Conservation (phyloP, 805 yeast genomes). For the Saturnispora sanitii region DNA sequence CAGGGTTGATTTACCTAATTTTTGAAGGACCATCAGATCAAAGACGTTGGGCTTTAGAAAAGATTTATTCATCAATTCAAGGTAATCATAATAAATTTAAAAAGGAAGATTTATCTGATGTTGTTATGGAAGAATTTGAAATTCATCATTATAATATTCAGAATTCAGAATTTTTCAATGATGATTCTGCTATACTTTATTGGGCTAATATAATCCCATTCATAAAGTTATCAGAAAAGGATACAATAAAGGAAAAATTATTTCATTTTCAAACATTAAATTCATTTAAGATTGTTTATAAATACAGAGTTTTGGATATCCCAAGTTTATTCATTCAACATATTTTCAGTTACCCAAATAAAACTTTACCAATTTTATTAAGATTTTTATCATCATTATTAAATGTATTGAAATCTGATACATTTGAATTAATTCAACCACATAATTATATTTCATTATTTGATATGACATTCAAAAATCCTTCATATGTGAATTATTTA, state of each 20-base stretch:
- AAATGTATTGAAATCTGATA: conserved; percentile 30
- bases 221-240: conserved; percentile 27
- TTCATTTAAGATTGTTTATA: conserved; percentile 16
- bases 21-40: conserved; percentile 44
- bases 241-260: conserved; percentile 26
- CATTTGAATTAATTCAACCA: conserved; percentile 51
- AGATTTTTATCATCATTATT: conserved; percentile 40
- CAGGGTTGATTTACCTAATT: conserved; percentile 46
- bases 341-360: conserved; percentile 38
- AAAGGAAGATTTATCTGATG: conserved; percentile 23
- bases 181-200: conserved; percentile 32
- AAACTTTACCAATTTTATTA: conserved; percentile 47
- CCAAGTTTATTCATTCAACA: conserved; percentile 39
- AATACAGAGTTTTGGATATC: conserved; percentile 28
- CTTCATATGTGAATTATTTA: conserved; percentile 34
- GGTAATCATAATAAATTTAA: conserved; percentile 14
- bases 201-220: conserved; percentile 37
- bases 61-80: conserved; percentile 22
- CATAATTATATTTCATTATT: conserved; percentile 43
- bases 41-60: conserved; percentile 37
- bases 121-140: conserved; percentile 47
- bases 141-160: conserved; percentile 44
- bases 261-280: conserved; percentile 21
- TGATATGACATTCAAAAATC: conserved; percentile 50
- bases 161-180: conserved; percentile 39